phyloP scores from a whole-genome alignment of 352 stramenopile species.

The Achlya hypogyna region DNA sequence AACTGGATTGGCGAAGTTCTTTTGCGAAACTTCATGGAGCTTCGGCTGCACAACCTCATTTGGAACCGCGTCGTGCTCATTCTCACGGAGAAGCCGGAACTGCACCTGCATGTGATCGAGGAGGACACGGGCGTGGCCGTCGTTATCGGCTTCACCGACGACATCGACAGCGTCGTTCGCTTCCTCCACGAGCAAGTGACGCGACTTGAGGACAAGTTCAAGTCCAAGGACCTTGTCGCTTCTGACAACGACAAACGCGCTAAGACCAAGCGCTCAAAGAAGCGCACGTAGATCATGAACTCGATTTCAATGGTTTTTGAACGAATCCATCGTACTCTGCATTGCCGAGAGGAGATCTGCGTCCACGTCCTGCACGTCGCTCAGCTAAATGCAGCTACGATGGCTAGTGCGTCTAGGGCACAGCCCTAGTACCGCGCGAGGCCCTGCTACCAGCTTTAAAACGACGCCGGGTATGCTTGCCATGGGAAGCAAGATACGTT shows the following conservation, averaged over 20 bases:
- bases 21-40: constrained; percentile 76
- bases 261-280: neutral
- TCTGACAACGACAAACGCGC: neutral
- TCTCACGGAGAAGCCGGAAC: constrained; percentile 26
- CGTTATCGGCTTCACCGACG: constrained; percentile 13
- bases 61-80: constrained; percentile 79
- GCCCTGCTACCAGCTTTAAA: too few relatives aligned
- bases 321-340: too few relatives aligned
- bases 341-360: too few relatives aligned
- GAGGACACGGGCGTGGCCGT: neutral
- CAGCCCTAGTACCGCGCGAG: too few relatives aligned
- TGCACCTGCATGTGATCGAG: neutral
- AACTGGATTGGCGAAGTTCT: constrained; percentile 70
- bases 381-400: too few relatives aligned
- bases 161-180: constrained; percentile 8
- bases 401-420: too few relatives aligned
- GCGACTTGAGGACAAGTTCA: constrained; percentile 4
- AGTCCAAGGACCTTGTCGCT: neutral
- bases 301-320: too few relatives aligned
- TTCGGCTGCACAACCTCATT: constrained; percentile 65
- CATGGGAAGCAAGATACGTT: too few relatives aligned
- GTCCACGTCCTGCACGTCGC: too few relatives aligned
- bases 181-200: constrained; percentile 5
- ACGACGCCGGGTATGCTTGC: too few relatives aligned
- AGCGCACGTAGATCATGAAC: too few relatives aligned